Percentiles rank a stretch among this genome's conserved stretches.
Evolutionary conservation across 2,329 filamentous ascomycete species (phyloP).

Genomic region (Ceratocystis cacaofunesta): DNA sequence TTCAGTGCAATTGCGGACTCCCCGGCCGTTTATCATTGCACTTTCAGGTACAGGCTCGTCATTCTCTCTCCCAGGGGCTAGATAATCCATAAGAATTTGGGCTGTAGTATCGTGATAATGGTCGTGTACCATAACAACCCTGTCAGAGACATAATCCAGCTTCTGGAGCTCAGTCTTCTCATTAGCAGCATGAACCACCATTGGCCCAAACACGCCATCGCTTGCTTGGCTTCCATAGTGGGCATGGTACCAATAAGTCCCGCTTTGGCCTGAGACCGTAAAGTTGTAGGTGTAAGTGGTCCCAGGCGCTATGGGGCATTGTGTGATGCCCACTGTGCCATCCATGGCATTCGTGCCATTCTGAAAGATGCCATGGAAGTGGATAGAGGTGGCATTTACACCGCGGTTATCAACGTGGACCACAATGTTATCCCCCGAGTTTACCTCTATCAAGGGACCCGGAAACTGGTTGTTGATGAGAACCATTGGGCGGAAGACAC

Average conservation of each 20-base stretch:
- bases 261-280: constrained; percentile 37
- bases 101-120: constrained; percentile 51
- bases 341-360: constrained; percentile 62
- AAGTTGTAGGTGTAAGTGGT: constrained; percentile 53
- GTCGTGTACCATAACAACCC: constrained; percentile 54
- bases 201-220: constrained; percentile 52
- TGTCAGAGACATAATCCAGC: constrained; percentile 30
- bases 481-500: constrained; percentile 42
- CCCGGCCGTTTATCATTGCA: constrained; percentile 45
- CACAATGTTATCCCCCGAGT: constrained; percentile 56
- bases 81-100: constrained; percentile 38
- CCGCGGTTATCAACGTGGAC: constrained; percentile 56
- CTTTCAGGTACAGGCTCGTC: constrained; percentile 53
- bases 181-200: constrained; percentile 46
- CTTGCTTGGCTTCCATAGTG: constrained; percentile 51
- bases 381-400: constrained; percentile 50
- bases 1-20: constrained; percentile 24
- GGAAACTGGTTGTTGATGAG: constrained; percentile 65
- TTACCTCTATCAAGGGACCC: constrained; percentile 55
- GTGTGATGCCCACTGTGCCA: constrained; percentile 51
- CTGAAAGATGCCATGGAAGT: constrained; percentile 68
- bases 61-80: constrained; percentile 37
- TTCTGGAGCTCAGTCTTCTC: constrained; percentile 23
- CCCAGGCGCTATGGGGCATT: constrained; percentile 51
- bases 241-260: constrained; percentile 47